Base-by-base conservation (phyloP, 176 grass and related monocot genomes). In the Eragrostis nindensis region DNA sequence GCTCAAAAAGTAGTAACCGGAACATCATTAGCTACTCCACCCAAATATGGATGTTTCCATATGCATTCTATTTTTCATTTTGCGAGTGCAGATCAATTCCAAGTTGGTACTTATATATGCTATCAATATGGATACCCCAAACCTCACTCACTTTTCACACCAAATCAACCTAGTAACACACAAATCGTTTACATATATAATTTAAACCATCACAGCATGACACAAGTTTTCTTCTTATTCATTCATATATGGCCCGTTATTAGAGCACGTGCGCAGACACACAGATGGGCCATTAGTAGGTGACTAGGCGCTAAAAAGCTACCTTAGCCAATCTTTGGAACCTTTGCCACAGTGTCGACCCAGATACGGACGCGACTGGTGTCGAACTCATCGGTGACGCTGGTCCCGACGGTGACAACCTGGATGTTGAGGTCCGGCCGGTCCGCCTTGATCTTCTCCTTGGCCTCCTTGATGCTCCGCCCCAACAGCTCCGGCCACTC, bases 401-500 rank as follows among this genome's bases (percentile, higher is more conserved):
- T 0, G 0, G 45, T 55, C 38, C 75, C 75, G 6, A 79, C 57
- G 0, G 67, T 18, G 17, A 79, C 9, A 8, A 36, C 24, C 12
- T 24, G 17, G 1, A 85, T 3, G 0, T 36, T 22, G 24, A 85
- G 57, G 18, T 85, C 75, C 36, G 83, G 83, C 0, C 83, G 83
- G 8, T 85, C 83, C 8, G 75, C 68, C 36, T 73, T 79, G 9
- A 85, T 85, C 68, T 71, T 85, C 47, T 73, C 36, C 38, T 54
- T 8, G 1, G 83, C 83, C 46, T 72, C 18, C 57, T 85, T 54
- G 44, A 85, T 85, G 1, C 67, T 85, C 0, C 38, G 3, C 0
- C 83, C 75, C 21, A 73, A 8, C 1, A 85, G 68, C 46, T 85
- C 75, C 21, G 83, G 67, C 83, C 83, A 85, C 75, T 85, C 83